phyloP scores from a whole-genome alignment of 352 stramenopile species.

The Globisporangium ultimum region DNA sequence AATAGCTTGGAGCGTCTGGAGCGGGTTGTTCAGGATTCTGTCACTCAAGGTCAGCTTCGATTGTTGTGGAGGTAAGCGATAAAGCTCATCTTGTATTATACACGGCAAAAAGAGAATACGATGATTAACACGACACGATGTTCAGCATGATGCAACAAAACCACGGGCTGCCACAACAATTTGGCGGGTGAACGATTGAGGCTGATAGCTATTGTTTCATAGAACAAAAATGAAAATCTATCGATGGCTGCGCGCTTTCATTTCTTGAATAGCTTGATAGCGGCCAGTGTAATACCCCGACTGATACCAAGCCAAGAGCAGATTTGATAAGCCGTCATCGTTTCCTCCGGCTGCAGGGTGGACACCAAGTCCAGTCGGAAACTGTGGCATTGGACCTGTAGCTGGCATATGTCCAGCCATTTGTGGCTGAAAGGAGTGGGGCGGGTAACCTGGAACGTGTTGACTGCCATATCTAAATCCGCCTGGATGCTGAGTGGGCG shows the following conservation, averaged over 20 bases:
- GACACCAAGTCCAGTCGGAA: constrained; percentile 17
- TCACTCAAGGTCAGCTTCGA: constrained; percentile 39
- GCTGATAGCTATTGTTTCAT: background rate
- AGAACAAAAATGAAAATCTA: constrained; percentile 3
- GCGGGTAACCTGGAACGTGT: constrained; percentile 15
- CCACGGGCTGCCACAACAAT: constrained; percentile 12
- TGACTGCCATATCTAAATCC: constrained; percentile 12
- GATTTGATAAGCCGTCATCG: constrained; percentile 64
- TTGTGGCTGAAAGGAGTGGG: constrained; percentile 19
- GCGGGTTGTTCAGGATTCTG: constrained; percentile 26
- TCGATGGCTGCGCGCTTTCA: constrained; percentile 29
- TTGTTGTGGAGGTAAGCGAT: constrained; percentile 37
- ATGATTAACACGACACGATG: no score
- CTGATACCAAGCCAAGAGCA: constrained; percentile 84
- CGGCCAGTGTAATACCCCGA: constrained; percentile 79
- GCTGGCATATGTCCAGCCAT: constrained; percentile 8
- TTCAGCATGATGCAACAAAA: constrained; percentile 17
- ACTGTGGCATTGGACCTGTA: constrained; percentile 13
- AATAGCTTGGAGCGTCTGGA: constrained; percentile 35
- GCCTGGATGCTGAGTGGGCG: constrained; percentile 7
- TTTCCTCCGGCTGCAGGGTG: constrained; percentile 8
- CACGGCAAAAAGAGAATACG: background rate
- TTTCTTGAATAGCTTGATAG: constrained; percentile 78
- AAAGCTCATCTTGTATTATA: background rate
- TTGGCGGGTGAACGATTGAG: background rate